Conservation (phyloP, 192 early-diverging fungal species). For the Podila clonocystis region DNA sequence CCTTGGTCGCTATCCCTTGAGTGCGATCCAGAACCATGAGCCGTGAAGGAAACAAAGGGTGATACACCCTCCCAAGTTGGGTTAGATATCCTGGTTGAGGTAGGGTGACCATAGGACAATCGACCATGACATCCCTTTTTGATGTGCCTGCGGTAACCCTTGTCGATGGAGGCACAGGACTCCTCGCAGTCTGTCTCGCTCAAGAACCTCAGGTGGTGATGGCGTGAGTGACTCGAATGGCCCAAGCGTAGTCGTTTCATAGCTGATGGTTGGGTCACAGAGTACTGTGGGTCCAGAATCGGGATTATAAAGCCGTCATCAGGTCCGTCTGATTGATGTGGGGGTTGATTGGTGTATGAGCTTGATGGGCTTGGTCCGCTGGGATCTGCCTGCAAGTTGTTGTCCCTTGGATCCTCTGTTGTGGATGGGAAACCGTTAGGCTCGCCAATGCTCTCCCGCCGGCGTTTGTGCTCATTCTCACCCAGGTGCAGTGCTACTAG, state of each 20-base stretch:
- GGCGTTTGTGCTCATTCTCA: constrained; percentile 40
- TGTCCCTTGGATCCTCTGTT: no score
- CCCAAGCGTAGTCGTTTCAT: background rate
- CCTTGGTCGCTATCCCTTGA: background rate
- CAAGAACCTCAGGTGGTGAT: background rate
- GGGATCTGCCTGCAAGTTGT: no score
- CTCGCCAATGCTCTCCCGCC: constrained; percentile 14
- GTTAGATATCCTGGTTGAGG: no score
- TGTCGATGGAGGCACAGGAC: background rate
- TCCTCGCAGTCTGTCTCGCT: constrained; percentile 1
- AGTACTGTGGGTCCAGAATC: background rate
- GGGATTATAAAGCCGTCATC: background rate
- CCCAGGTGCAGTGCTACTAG: constrained; percentile 23
- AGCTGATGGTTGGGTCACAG: background rate
- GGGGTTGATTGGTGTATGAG: background rate
- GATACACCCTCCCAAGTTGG: no score
- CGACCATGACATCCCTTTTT: background rate
- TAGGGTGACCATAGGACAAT: no score
- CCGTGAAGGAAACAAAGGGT: no score
- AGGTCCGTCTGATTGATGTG: background rate
- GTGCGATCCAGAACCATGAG: background rate
- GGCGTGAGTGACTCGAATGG: background rate
- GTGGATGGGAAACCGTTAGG: background rate
- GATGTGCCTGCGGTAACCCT: background rate
- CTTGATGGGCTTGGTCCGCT: background rate